These are phyloP conservation scores for Wickerhamomyces alni DNA, from an alignment of 805 yeast genomes.

Conservation along the genomic window DNA sequence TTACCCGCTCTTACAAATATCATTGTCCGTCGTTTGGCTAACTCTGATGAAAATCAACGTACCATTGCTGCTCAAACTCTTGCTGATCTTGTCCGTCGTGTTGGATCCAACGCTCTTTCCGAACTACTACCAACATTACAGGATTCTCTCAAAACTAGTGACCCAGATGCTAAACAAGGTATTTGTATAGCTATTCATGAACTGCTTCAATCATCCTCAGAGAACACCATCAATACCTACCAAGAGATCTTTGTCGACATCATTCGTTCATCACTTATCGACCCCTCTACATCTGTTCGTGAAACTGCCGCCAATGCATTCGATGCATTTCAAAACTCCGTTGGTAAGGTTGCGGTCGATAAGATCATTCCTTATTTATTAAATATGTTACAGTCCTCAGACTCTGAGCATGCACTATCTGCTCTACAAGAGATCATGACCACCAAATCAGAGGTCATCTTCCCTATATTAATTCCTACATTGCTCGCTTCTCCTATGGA, in stretches of 20 bases:
- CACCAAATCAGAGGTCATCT: constrained; percentile 80
- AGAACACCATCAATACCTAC: constrained; percentile 54
- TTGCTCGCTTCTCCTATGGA: constrained; percentile 78
- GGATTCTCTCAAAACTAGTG: constrained; percentile 50
- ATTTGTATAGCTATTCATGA: constrained; percentile 91
- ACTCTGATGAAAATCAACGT: constrained; percentile 73
- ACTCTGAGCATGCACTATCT: constrained; percentile 69
- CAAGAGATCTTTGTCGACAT: constrained; percentile 67
- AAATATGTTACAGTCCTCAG: constrained; percentile 53
- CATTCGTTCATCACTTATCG: constrained; percentile 74
- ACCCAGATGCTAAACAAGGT: constrained; percentile 90
- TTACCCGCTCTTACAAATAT: constrained; percentile 75
- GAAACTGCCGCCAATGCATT: constrained; percentile 90
- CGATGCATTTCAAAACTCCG: constrained; percentile 74
- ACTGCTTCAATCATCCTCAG: constrained; percentile 67
- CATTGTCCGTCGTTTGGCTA: constrained; percentile 78
- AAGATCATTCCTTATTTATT: constrained; percentile 82
- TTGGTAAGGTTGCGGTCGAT: constrained; percentile 84
- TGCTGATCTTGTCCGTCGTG: constrained; percentile 92
- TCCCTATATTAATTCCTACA: constrained; percentile 90
- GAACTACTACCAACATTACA: constrained; percentile 83
- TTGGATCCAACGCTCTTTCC: constrained; percentile 80
- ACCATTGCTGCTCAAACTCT: constrained; percentile 87
- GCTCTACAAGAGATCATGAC: constrained; percentile 93
- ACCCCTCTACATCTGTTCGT: constrained; percentile 66